Evolutionary conservation across 768 basidiomycete species (phyloP), one percentile per base, ranked within the genome.

Genomic region (Serendipita sp.): DNA sequence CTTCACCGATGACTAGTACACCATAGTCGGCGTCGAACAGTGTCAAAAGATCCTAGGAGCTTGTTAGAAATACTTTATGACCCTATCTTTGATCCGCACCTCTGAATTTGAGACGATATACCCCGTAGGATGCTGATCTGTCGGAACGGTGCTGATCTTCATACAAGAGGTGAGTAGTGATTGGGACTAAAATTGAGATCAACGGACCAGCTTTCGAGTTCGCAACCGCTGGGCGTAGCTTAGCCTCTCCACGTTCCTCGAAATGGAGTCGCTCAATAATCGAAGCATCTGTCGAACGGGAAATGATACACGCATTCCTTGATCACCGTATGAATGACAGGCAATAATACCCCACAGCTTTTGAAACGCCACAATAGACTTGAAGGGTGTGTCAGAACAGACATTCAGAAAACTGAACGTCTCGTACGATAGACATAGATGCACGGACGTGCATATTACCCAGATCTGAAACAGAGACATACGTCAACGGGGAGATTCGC

Each of bases 301-400:
- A 74, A 91, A 90, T 1, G 88, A 88, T 3, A 91, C 87, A 8
- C 90, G 81, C 83, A 88, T 88, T n/a, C 89, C 88, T 66, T 80
- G 77, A 10, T 76, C 66, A 1, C 89, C 88, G 67, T 90, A 92
- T 0, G 84, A 82, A 70, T 89, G 88, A 69, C 86, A 88, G 3
- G 84, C 79, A 60, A 89, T 83, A 10, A 91, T 76, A 43, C 88
- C 89, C 89, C 89, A 92, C 1, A 91, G 75, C 18, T 81, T 76
- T 34, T 83, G 86, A 68, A 89, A 92, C 0, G 86, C 85, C 73
- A 87, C 80, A 68, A 91, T 86, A 3, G 87, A 88, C 84, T 86
- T 63, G 5, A n/a, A 1, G 1, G 10, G 33, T 31, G 6, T 43
- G 23, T 55, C 29, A 37, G 62, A 67, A 62, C 46, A 63, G 63